A percentile compares a stretch with the other conserved stretches of the same genome.
These are phyloP conservation scores for Malassezia slooffiae DNA, from an alignment of 1,284 basidiomycete species.

Conservation along the genomic window DNA sequence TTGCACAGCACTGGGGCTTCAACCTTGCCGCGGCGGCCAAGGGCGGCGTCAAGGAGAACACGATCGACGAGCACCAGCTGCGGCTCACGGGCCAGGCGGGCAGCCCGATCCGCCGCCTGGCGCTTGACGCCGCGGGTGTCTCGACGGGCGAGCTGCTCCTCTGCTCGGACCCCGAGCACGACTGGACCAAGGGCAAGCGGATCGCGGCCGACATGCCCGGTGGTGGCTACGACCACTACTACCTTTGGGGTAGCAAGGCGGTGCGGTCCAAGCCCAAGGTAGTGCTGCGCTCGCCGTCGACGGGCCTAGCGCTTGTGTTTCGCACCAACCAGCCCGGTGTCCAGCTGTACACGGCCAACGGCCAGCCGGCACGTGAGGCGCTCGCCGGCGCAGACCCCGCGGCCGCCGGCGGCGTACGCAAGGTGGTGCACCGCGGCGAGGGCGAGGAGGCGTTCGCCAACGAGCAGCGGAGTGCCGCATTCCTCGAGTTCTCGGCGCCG, in stretches of 20 bases:
- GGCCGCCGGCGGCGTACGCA: slow-evolving; percentile 19
- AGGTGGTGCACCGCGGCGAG: slow-evolving; percentile 21
- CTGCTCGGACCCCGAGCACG: slow-evolving; percentile 12
- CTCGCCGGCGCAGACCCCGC: slow-evolving; percentile 17
- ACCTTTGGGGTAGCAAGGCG: slow-evolving; percentile 24
- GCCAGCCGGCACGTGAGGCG: slow-evolving; percentile 20
- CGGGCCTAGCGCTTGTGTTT: slow-evolving; percentile 23
- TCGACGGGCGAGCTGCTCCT: slow-evolving; percentile 24
- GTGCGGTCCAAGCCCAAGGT: no score
- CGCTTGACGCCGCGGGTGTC: slow-evolving; percentile 20
- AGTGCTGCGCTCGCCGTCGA: slow-evolving; percentile 5
- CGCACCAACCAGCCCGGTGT: slow-evolving; percentile 32
- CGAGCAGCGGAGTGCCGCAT: slow-evolving; percentile 17
- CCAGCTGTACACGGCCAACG: slow-evolving; percentile 32
- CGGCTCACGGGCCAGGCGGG: slow-evolving; percentile 17
- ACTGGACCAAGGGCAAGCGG: slow-evolving; percentile 22
- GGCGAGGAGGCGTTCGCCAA: slow-evolving; percentile 13
- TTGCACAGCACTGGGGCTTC: slow-evolving; percentile 45
- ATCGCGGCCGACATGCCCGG: slow-evolving; percentile 18
- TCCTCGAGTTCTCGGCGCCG: slow-evolving; percentile 38
- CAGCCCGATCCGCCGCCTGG: slow-evolving; percentile 22
- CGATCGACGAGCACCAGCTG: slow-evolving; percentile 26
- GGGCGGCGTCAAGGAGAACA: not conserved
- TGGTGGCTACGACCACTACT: slow-evolving; percentile 36
- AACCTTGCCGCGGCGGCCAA: slow-evolving; percentile 22